These are phyloP conservation scores for Phytophthora uliginosa DNA, from an alignment of 352 stramenopile species.

Conservation along the genomic window DNA sequence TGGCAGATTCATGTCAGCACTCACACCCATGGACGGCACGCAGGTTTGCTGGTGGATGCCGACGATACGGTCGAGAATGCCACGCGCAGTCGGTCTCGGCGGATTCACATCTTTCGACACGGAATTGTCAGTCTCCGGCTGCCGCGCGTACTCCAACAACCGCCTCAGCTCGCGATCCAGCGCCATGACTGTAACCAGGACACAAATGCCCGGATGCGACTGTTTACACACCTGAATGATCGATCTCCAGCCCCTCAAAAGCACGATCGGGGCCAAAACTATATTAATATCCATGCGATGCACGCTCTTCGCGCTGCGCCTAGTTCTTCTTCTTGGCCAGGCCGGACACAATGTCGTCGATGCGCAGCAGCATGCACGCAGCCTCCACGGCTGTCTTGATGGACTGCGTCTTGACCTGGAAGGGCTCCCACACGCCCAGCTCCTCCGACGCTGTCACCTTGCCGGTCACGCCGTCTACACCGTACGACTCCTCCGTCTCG, in stretches of 20 bases:
- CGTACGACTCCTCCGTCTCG: conserved; percentile 81
- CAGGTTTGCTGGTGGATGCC: conserved; percentile 44
- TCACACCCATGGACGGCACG: conserved; percentile 37
- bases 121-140: conserved; percentile 40
- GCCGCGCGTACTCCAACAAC: conserved; percentile 54
- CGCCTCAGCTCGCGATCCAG: conserved; percentile 64
- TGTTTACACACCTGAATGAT: conserved; percentile 25
- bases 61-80: conserved; percentile 51
- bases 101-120: conserved; percentile 19
- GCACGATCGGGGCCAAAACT: conserved; percentile 59
- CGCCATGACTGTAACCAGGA: conserved; percentile 39
- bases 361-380: conserved; percentile 98
- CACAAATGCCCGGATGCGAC: conserved; percentile 7
- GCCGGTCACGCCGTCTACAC: conserved; percentile 88
- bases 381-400: conserved; percentile 99
- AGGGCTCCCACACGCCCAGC: conserved; percentile 99
- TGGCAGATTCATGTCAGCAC: conserved; percentile 49
- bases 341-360: conserved; percentile 99
- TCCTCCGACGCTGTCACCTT: conserved; percentile 96
- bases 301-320: conserved; percentile 13
- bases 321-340: conserved; percentile 97
- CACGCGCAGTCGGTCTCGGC: conserved; percentile 35
- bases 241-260: conserved; percentile 49
- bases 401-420: conserved; percentile 99
- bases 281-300: conserved; percentile 61